Base-by-base conservation (phyloP, 148 eudicot species). In the Vaccinium vitisidaea region DNA sequence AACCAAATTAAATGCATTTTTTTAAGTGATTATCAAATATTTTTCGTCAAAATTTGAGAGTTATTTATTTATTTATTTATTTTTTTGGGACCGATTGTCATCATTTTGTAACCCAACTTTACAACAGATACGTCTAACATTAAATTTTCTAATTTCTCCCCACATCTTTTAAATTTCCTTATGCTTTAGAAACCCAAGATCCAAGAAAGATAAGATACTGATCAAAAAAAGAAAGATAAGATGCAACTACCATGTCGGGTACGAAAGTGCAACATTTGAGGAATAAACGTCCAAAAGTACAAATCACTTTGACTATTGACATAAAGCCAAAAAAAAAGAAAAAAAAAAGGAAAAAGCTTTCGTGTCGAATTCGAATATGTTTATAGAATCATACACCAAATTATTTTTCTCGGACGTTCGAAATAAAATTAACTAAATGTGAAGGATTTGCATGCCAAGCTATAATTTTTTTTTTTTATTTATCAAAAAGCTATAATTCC, bases 231-330 rank as follows among this genome's bases (percentile, higher is more conserved):
- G 74, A 69, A 69, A 69, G 74, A 30, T 25, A 12, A 69, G 18
- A 27, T 12, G 74, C 18, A 69, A 69, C 74, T 30, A 27, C 70
- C 46, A 43, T 65, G 70, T 65, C 70, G 70, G 70, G 74, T 69
- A 69, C 0, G 74, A 69, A 69, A 69, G 74, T 69, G 74, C 74
- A 27, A 27, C 74, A 27, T 69, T 69, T 69, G 74, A 69, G 74
- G 74, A 69, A 69, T 30, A 69, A 69, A 11, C 27, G 39, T 27
- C 74, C 74, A 69, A 69, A 69, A 69, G 74, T 69, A 69, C 74
- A 69, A 69, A 69, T 13, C 74, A 69, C 74, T 69, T 69, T 69
- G 74, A 69, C 74, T 13, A 69, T 65, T 65, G 70, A 61, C 30
- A 23, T 32, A 18, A 13, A 69, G 6, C 43, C 18, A 0, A 32